Conservation (phyloP, 495 filamentous ascomycete genomes). For the Aspergillus cristatus region DNA sequence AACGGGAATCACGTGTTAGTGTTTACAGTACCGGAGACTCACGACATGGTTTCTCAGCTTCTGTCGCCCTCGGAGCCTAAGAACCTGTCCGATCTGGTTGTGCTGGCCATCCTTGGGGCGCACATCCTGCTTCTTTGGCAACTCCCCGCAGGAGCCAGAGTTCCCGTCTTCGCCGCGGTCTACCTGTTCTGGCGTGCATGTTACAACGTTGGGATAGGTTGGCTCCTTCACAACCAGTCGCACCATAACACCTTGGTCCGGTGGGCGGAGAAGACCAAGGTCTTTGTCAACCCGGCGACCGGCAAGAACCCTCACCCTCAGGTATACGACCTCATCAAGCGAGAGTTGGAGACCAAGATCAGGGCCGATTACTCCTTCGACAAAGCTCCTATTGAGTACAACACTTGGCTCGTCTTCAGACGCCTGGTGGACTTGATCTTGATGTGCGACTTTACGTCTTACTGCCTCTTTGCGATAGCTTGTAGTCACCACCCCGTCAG, state of each 20-base stretch:
- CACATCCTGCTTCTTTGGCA: constrained; percentile 64
- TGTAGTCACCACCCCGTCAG: constrained; percentile 65
- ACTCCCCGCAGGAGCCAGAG: constrained; percentile 56
- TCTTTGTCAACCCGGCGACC: constrained; percentile 75
- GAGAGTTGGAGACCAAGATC: constrained; percentile 89
- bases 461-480: constrained; percentile 88
- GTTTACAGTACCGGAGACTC: constrained; percentile 90
- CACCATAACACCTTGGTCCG: constrained; percentile 74
- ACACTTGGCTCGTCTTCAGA: constrained; percentile 95
- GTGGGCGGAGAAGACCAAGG: constrained; percentile 76
- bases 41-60: constrained; percentile 98
- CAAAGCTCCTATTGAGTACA: constrained; percentile 90
- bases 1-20: constrained; percentile 42
- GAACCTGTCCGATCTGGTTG: constrained; percentile 75
- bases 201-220: constrained; percentile 93
- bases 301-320: constrained; percentile 73
- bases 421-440: constrained; percentile 91
- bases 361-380: constrained; percentile 90
- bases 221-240: constrained; percentile 80
- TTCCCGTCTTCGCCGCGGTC: constrained; percentile 66
- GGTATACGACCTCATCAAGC: constrained; percentile 73
- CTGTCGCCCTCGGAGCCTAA: constrained; percentile 93
- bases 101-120: constrained; percentile 68
- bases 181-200: constrained; percentile 88
- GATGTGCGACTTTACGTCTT: constrained; percentile 97